Conservation (phyloP, 495 filamentous ascomycete genomes). For the Hyaloscypha variabilis region DNA sequence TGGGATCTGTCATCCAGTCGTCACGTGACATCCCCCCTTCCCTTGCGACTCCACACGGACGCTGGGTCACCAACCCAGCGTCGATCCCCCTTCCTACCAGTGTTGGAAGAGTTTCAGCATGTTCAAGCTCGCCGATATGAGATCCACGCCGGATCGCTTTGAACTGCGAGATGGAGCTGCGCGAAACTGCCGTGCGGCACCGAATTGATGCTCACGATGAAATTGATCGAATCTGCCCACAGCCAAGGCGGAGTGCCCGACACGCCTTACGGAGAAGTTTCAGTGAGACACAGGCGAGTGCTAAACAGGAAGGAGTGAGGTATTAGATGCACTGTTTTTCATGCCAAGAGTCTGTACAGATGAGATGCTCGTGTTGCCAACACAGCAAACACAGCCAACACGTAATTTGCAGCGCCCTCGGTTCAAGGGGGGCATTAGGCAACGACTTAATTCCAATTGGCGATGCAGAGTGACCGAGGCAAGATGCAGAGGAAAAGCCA, state of each 20-base stretch:
- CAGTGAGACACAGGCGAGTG: background rate
- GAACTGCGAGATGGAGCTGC: background rate
- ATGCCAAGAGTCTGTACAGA: too few species aligned
- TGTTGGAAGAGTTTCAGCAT: background rate
- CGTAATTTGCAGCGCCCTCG: background rate
- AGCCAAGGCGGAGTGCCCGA: background rate
- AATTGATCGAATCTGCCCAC: too few species aligned
- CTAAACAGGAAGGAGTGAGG: background rate
- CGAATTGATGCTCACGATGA: background rate
- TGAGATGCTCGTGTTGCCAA: background rate
- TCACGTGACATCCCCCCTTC: background rate
- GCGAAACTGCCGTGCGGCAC: background rate
- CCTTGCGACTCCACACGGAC: background rate
- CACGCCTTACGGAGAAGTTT: background rate
- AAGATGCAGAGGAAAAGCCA: background rate
- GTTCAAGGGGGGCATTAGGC: background rate
- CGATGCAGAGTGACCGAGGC: background rate
- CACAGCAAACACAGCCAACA: background rate
- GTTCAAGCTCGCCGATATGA: background rate
- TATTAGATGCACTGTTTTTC: background rate
- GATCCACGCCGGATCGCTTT: background rate
- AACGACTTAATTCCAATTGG: background rate
- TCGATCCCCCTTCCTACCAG: background rate
- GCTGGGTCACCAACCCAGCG: background rate
- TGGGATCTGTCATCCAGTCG: background rate